Base-by-base conservation (phyloP, 2,329 filamentous ascomycete species). In the Alternaria alternata region DNA sequence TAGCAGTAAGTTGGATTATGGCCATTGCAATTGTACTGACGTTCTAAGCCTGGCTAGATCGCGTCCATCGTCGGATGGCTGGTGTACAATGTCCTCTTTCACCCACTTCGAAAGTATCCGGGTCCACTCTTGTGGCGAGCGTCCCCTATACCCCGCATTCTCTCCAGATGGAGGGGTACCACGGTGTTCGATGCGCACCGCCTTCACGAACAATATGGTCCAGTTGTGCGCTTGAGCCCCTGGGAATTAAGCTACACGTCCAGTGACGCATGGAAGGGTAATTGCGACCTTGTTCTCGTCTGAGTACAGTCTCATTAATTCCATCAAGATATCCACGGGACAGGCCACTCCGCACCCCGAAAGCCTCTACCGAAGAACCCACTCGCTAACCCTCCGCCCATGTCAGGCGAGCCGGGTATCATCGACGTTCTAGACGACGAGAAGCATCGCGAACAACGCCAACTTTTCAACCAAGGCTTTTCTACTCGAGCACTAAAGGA, bases 161-260 rank as follows among this genome's bases (percentile, higher is more conserved):
- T 59, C 24, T 59, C 57, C 22, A 54, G 57, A 39, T 55, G 36
- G 51, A 55, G 38, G 24, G 51, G 26, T 42, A 24, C 42, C 4
- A 58, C 43, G 1, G 42, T 53, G 9, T 54, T 54, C 38, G 49
- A 54, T 4, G 42, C 43, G 48, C 61, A 54, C 32, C 43, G 39
- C 9, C 48, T 63, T 6, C 63, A 65, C 34, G 32, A 64, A 22
- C 48, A 28, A 16, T 64, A 66, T 41, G 64, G 63, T 20, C 38
- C 41, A 43, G 46, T 62, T 14, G 64, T 64, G 12, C 55, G 64
- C 4, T 14, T 66, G 28, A 54, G 54, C 7, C 62, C 64, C 16
- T 47, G 54, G 38, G 43, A 59, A 34, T 36, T 64, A 42, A 54
- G 59, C 38, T 59, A 54, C 32, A 59, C 36, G 3, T 38, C 30